These are phyloP conservation scores for Thielaviopsis punctulata DNA, from an alignment of 2,329 filamentous ascomycete species.

Conservation along the genomic window DNA sequence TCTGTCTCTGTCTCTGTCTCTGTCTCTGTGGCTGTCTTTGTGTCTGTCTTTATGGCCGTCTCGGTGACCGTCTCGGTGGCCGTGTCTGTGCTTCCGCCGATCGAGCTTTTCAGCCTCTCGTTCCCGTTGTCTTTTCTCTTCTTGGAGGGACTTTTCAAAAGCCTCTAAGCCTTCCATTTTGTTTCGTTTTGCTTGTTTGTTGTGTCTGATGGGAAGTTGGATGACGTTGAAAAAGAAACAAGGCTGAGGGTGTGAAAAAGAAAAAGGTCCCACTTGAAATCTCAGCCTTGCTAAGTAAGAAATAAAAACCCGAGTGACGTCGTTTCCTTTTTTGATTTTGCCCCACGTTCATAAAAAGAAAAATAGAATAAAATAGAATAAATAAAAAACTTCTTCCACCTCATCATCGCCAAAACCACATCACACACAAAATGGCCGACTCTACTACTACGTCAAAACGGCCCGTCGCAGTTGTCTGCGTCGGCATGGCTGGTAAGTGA, in stretches of 20 bases:
- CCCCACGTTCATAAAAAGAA: neutral
- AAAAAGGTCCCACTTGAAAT: too few relatives aligned
- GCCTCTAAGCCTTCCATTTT: slow-evolving; percentile 43
- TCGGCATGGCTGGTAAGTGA: slow-evolving; percentile 77
- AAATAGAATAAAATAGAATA: too few relatives aligned
- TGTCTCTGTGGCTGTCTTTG: neutral
- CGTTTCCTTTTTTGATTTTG: neutral
- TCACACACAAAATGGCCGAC: neutral
- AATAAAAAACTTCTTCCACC: too few relatives aligned
- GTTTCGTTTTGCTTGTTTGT: neutral
- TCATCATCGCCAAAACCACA: neutral
- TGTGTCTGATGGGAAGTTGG: neutral
- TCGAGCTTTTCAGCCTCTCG: too few relatives aligned
- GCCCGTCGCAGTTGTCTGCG: slow-evolving; percentile 73
- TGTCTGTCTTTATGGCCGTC: slow-evolving; percentile 24
- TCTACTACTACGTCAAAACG: slow-evolving; percentile 6
- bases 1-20: neutral
- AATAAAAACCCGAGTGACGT: neutral
- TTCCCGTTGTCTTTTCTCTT: neutral
- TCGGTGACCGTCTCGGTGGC: slow-evolving; percentile 3
- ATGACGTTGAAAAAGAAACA: neutral
- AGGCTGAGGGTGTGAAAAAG: neutral
- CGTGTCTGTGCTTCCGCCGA: slow-evolving; percentile 15
- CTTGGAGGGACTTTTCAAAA: slow-evolving; percentile 53
- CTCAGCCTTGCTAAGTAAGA: too few relatives aligned